These are phyloP conservation scores for Didymella pomorum DNA, from an alignment of 2,329 filamentous ascomycete genomes.

Conservation along the genomic window DNA sequence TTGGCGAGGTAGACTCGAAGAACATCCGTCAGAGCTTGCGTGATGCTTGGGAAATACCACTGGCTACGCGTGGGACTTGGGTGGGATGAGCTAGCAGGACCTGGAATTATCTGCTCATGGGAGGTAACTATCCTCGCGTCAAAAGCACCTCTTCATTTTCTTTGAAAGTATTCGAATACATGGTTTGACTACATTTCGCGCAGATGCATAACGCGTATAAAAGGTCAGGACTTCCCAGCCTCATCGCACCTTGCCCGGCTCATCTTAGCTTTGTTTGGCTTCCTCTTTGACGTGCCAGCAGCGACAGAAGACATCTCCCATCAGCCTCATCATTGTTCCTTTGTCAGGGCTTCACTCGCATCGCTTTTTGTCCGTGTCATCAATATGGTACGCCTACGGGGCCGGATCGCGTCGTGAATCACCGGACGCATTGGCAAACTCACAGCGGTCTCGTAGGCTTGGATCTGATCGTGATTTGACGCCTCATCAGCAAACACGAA, in stretches of 20 bases:
- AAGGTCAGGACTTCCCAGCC: neutral
- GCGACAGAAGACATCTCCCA: too few species aligned
- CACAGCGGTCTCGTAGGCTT: too few species aligned
- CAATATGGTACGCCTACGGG: neutral
- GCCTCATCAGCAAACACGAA: neutral
- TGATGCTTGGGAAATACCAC: neutral
- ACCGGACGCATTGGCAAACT: constrained; percentile 2
- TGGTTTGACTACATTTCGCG: too few species aligned
- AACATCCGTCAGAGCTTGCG: neutral
- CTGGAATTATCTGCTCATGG: neutral
- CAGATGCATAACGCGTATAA: neutral
- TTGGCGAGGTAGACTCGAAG: neutral
- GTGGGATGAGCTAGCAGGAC: neutral
- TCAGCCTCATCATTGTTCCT: too few species aligned
- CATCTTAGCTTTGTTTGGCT: neutral
- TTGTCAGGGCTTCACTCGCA: neutral
- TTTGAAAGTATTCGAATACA: too few species aligned
- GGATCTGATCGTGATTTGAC: neutral
- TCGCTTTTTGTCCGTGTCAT: too few species aligned
- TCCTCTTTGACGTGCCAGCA: too few species aligned
- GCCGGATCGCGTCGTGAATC: neutral
- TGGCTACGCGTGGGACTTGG: neutral
- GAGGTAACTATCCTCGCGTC: neutral
- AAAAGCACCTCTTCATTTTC: neutral
- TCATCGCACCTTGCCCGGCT: neutral